Base-by-base conservation (phyloP, 2,329 filamentous ascomycete species). In the Gremmenia infestans region DNA sequence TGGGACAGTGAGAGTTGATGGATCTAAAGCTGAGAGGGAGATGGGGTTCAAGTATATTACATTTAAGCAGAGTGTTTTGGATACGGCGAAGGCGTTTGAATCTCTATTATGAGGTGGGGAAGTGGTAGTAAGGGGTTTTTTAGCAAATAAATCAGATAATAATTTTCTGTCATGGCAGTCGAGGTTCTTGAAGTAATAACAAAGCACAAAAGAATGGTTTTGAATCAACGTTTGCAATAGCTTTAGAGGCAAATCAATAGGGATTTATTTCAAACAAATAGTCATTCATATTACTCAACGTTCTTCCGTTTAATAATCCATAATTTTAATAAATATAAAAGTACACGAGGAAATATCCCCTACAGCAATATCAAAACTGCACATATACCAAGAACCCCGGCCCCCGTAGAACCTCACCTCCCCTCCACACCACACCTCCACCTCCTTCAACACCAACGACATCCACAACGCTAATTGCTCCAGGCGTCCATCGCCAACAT, bases 81-180 rank as follows among this genome's bases (percentile, higher is more conserved):
- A 73, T 55, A 73, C 72, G 2, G 72, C 69, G 22, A 71, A 70
- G 60, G 63, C 56, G 2, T 68, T 73, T 39, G 66, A 63, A 50
- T 15, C 40, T 17, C 54, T 63, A 25, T 52, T 64, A 6, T 63
- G 49, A 59, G 19, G n/a, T 17, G 19, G 28, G 28, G 9, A 32
- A 32, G 9, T 11, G 8, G 8, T 32, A 12, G 2, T 32, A 9
- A 12, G 28, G 28, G 28, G 8, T 28, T 9, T 25, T 25, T 9
- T 11, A 12, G 9, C 9, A 2, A 32, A 32, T 11, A 32, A 12
- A 12, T 12, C 11, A 11, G 28, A 32, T 12, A 12, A 32, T 32
- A 32, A 32, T 9, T 32, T 1, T 32, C 28, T 12, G 4, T 32
- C 8, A 32, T 32, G 4, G 8, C 9, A 11, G 28, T 32, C 4